Evolutionary conservation across 306 rosid species (phyloP).

Genomic region (Senna tora): DNA sequence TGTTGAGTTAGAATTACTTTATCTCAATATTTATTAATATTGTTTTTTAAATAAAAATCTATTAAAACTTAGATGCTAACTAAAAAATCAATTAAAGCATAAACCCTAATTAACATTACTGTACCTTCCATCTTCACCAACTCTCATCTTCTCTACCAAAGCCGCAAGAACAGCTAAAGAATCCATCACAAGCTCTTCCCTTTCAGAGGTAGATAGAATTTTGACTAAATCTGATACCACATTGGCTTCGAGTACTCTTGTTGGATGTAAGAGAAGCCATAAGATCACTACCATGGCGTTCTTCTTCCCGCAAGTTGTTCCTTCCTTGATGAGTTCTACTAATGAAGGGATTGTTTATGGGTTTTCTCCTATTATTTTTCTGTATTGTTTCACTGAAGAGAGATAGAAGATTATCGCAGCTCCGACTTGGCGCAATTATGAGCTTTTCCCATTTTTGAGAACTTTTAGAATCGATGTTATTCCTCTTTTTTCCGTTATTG

Average conservation of each 20-base stretch:
- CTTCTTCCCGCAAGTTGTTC: conserved; percentile 54
- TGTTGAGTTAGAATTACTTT: too few relatives aligned
- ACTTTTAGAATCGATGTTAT: conserved; percentile 47
- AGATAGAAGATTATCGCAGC: conserved; percentile 69
- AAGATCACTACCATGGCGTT: conserved; percentile 64
- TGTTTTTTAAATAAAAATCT: too few relatives aligned
- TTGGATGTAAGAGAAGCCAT: conserved; percentile 49
- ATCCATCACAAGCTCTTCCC: conserved; percentile 45
- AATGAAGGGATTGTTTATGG: conserved; percentile 53
- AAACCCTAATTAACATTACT: too few relatives aligned
- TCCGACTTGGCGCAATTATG: conserved; percentile 60
- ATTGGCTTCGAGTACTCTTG: conserved; percentile 55
- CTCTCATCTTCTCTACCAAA: conserved; percentile 52
- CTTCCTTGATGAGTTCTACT: conserved; percentile 56
- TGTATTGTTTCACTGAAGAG: conserved; percentile 50
- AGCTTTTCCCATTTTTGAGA: conserved; percentile 51
- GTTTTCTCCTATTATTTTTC: conserved; percentile 60
- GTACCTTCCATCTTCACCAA: too few relatives aligned
- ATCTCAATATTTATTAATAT: too few relatives aligned
- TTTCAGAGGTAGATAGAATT: conserved; percentile 46
- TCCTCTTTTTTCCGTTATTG: conserved; percentile 59
- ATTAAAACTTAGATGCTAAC: too few relatives aligned
- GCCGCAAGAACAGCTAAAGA: conserved; percentile 58
- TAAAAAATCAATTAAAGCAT: too few relatives aligned
- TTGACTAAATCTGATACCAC: conserved; percentile 46